Percentiles rank a stretch among this genome's conserved stretches.
phyloP scores from a whole-genome alignment of 1,139 yeast genomes.

The Taphrina confusa region DNA sequence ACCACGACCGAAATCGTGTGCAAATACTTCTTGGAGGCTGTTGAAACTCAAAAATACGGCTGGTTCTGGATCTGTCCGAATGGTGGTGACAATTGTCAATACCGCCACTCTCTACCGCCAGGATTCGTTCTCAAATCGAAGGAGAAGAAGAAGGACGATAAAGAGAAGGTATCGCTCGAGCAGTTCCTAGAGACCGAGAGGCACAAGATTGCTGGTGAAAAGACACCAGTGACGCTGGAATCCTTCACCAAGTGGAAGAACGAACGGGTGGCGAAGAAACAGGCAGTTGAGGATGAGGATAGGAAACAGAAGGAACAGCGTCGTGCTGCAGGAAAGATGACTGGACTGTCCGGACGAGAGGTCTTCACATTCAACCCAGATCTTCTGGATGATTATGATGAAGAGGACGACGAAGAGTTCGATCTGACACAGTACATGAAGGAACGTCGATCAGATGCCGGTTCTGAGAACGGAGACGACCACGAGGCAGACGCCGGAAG shows the following conservation, averaged over 20 bases:
- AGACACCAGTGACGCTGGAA: conserved; percentile 86
- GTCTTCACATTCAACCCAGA: conserved; percentile 69
- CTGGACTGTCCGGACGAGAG: conserved; percentile 73
- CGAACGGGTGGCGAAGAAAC: conserved; percentile 63
- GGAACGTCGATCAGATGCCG: conserved; percentile 25
- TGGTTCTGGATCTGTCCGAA: conserved; percentile 99
- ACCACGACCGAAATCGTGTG: conserved; percentile 96
- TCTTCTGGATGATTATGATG: conserved; percentile 41
- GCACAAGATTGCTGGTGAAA: conserved; percentile 70
- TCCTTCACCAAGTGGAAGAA: conserved; percentile 84
- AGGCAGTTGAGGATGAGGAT: conserved; percentile 55
- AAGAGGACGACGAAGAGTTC: conserved; percentile 54
- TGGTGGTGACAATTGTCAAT: conserved; percentile 84
- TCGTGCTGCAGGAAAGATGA: conserved; percentile 40
- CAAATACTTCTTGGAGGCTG: conserved; percentile 92
- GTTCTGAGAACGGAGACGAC: conserved; percentile 6
- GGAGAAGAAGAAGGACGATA: conserved; percentile 81
- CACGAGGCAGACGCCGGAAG: background rate
- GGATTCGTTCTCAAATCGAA: conserved; percentile 96
- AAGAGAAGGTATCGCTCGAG: conserved; percentile 89
- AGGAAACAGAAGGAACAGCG: conserved; percentile 52
- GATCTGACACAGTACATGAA: conserved; percentile 33
- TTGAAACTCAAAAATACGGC: conserved; percentile 95
- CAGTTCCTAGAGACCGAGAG: conserved; percentile 95
- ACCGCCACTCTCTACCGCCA: conserved; percentile 93